Conservation (phyloP, 1,284 basidiomycete genomes). For the Stereum hirsutum region DNA sequence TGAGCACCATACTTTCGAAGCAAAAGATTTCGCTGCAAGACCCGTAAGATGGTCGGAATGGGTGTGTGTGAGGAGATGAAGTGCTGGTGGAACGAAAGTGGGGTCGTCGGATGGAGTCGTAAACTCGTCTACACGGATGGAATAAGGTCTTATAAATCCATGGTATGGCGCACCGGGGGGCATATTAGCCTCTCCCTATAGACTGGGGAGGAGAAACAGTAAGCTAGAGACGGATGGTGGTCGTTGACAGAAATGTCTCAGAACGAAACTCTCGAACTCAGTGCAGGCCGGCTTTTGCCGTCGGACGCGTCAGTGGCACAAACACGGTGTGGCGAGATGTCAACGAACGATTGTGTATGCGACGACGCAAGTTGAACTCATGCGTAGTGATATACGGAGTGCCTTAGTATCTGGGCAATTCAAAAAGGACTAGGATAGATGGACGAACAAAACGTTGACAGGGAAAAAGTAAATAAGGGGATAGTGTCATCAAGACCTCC, state of each 20-base stretch:
- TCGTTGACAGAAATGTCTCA: background rate
- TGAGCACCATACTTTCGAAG: constrained; percentile 63
- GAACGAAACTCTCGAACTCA: no score
- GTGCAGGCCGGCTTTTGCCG: background rate
- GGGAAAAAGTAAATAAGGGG: no score
- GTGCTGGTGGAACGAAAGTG: constrained; percentile 35
- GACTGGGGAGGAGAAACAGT: background rate
- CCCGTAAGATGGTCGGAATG: constrained; percentile 78
- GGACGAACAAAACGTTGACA: no score
- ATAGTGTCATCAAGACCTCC: no score
- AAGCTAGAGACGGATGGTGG: background rate
- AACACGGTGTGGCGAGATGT: background rate
- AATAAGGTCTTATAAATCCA: constrained; percentile 59
- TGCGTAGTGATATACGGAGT: no score
- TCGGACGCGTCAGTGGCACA: background rate
- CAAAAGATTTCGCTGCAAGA: constrained; percentile 61
- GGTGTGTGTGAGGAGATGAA: constrained; percentile 76
- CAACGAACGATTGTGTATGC: background rate
- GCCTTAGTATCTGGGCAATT: no score
- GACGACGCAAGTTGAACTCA: background rate
- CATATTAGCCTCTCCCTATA: constrained; percentile 28
- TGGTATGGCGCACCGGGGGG: constrained; percentile 63
- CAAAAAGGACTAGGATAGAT: no score
- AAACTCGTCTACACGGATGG: constrained; percentile 78
- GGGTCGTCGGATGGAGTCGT: constrained; percentile 24